Evolutionary conservation across 441 rosid species (phyloP).

Genomic region (Populus trichocarpa): DNA sequence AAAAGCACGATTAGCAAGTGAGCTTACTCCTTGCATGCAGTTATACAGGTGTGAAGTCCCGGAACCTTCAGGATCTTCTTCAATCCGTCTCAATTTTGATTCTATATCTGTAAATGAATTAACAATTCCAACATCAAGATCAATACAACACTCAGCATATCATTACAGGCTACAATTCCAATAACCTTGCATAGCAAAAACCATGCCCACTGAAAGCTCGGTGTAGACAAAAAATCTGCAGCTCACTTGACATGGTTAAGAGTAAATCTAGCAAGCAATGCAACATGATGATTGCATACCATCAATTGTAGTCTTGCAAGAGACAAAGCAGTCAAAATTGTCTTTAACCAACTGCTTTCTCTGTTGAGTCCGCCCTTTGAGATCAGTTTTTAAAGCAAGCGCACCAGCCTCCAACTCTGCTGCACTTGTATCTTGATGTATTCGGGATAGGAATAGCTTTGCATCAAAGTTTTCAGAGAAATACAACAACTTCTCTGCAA

Average conservation of each 20-base stretch:
- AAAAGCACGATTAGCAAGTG: slow-evolving; percentile 80
- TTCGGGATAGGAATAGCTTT: slow-evolving; percentile 85
- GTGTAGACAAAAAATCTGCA: slow-evolving; percentile 2
- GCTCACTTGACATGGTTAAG: slow-evolving; percentile 11
- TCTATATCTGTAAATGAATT: slow-evolving; percentile 64
- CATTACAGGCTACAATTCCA: neutral
- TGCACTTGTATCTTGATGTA: slow-evolving; percentile 73
- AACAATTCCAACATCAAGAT: slow-evolving; percentile 24
- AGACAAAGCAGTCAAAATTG: slow-evolving; percentile 98
- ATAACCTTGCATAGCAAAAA: slow-evolving; percentile 6
- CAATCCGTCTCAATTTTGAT: slow-evolving; percentile 88
- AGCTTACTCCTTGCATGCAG: slow-evolving; percentile 78
- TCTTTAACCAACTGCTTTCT: slow-evolving; percentile 94
- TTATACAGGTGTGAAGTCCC: slow-evolving; percentile 86
- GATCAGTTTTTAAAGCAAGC: slow-evolving; percentile 89
- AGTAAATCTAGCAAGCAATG: slow-evolving; percentile 9
- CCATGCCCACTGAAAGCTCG: slow-evolving; percentile 13
- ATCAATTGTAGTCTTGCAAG: slow-evolving; percentile 99
- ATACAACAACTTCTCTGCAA: slow-evolving; percentile 88
- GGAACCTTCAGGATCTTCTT: slow-evolving; percentile 95
- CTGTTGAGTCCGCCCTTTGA: slow-evolving; percentile 87
- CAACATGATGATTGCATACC: slow-evolving; percentile 44
- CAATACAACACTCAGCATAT: neutral
- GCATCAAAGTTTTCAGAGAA: slow-evolving; percentile 88
- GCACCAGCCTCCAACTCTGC: slow-evolving; percentile 94